A percentile compares a stretch with the other conserved stretches of the same genome.
phyloP scores from a whole-genome alignment of 1,139 yeast species.

The Magnusiomyces clavatus region DNA sequence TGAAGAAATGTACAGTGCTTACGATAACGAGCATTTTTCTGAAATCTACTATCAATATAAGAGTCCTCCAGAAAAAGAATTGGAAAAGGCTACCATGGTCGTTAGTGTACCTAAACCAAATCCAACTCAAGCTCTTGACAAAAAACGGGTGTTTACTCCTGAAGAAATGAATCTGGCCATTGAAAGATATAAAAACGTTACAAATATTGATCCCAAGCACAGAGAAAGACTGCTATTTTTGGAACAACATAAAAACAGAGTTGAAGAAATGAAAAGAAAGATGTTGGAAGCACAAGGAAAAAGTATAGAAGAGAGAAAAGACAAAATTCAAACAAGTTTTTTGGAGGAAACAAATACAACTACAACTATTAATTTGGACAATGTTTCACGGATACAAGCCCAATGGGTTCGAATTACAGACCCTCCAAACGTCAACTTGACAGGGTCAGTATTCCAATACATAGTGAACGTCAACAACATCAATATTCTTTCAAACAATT shows the following conservation, averaged over 20 bases:
- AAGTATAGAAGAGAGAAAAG: conserved; percentile 8
- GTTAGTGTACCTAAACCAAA: conserved; percentile 13
- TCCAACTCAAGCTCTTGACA: conserved; percentile 10
- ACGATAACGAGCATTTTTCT: conserved; percentile 12
- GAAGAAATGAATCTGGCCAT: conserved; percentile 16
- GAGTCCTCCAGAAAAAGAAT: conserved; percentile 12
- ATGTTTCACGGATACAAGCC: conserved; percentile 11
- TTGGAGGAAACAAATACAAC: conserved; percentile 3
- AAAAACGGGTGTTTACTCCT: conserved; percentile 10
- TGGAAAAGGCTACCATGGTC: conserved; percentile 6
- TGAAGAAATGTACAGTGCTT: conserved; percentile 9
- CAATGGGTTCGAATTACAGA: conserved; percentile 21
- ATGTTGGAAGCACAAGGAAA: conserved; percentile 5
- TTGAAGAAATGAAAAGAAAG: conserved; percentile 8
- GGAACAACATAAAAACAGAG: conserved; percentile 9
- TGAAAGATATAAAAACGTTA: conserved; percentile 12
- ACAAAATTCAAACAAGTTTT: conserved; percentile 6
- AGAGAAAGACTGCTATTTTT: conserved; percentile 2
- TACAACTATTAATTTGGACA: background rate
- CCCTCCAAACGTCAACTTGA: conserved; percentile 16
- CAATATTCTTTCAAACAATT: background rate
- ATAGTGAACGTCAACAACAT: background rate
- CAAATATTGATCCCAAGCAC: background rate
- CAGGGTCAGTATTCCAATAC: background rate
- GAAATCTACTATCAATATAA: conserved; percentile 10